Evolutionary conservation across 2,329 filamentous ascomycete species (phyloP), one percentile per base, ranked within the genome.

Genomic region (Exophiala sp.): DNA sequence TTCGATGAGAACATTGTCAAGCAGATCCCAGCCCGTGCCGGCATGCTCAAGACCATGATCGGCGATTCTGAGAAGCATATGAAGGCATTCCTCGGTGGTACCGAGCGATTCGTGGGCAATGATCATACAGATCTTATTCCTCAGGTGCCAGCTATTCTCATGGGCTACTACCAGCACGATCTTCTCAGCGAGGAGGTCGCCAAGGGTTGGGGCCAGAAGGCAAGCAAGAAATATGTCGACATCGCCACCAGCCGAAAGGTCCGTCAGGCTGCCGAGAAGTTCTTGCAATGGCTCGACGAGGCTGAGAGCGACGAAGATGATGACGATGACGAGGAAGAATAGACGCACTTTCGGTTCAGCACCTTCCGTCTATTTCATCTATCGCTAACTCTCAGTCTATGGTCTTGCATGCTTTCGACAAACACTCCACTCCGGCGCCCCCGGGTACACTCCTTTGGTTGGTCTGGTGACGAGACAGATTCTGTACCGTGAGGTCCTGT

Each of bases 221-320:
- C 92, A 55, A 96, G 90, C 83, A 96, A 95, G 86, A 96, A 96
- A 79, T 97, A 97, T 71, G 89, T 95, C 65, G 92, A 97, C 70
- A 74, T 95, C 57, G 71, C 86, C 56, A 91, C 85, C 58, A 95
- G 90, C 76, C 92, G 91, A 81, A 95, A 95, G 81, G 91, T 97
- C 60, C 90, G 91, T 77, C 92, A 95, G 80, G 88, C 89, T 62
- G 91, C 94, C 50, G 88, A 95, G 78, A 86, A 89, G 61, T 99
- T 99, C 82, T 81, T 96, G 68, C 88, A 85, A 65, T 97, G 91
- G 92, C 89, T 97, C 54, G 84, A 89, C 64, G 89, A 88, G 73
- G 91, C 91, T 50, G 84, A 86, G 56, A 79, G 78, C 6, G 85
- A 86, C 18, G 84, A 85, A 14, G 82, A 84, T 45, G 54, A 55